Base-by-base conservation (phyloP, 2,329 filamentous ascomycete genomes). In the Fonsecaea pedrosoi region DNA sequence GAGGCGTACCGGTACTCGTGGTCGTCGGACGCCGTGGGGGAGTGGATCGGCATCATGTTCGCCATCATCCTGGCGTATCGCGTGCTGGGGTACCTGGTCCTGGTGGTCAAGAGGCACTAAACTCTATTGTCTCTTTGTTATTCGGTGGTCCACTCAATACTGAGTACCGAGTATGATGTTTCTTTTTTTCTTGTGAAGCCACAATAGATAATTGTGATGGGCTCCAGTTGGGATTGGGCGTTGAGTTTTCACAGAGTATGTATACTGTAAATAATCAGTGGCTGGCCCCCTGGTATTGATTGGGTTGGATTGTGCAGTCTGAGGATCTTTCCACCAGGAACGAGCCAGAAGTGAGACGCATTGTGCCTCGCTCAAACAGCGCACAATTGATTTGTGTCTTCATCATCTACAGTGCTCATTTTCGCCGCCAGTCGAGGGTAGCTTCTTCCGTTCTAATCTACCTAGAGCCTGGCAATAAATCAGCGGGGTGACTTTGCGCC, bases 21-120 rank as follows among this genome's bases (percentile, higher is more conserved):
- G 2, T 89, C 87, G 0, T 80, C 84, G 1, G 88, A 86, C 0
- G 80, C 84, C 65, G 85, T 84, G 34, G 89, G 87, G 2, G 85
- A 87, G 74, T 91, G 91, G 83, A 86, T 92, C 21, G 92, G 92
- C 0, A 94, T 94, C 72, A 83, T 94, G 81, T 75, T 96, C 60
- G 87, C 83, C 2, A 96, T 96, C 70, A 89, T 92, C 72, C 80
- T 86, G 13, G 92, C 87, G 0, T 94, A 94, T 80, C 81, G 91
- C 59, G 54, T 92, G 4, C 82, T 92, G 4, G 69, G 69, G 8
- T 72, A 68, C 55, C n/a, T 64, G 25, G 66, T 56, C 30, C 38
- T 71, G 32, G 40, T 62, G 34, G 7, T 71, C n/a, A 69, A 65
- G 54, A 66, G 56, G 42, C 59, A 6, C 30, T 32, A 32, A 32